Base-by-base conservation (phyloP, 2,329 filamentous ascomycete genomes). In the Orbilia blumenaviensis region DNA sequence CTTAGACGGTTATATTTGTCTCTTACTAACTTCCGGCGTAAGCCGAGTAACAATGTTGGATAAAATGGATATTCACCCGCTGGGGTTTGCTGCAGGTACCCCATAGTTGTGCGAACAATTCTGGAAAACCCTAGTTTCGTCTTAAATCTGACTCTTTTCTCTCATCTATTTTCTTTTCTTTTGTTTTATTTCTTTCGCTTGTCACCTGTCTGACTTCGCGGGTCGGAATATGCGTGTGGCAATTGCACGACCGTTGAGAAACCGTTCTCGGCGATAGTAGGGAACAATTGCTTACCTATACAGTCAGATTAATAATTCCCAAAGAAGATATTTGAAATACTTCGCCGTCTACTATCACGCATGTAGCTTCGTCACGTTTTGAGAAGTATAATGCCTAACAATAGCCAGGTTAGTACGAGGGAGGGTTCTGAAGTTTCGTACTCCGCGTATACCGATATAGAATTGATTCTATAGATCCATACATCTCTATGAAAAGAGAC, bases 191-290 rank as follows among this genome's bases (percentile, higher is more conserved):
- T 46, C 10, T 50, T 44, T 50, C 46, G 18, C 54, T 25, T 27
- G 8, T 42, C 44, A 29, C 29, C 23, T 66, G 62, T 56, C 64
- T 60, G 58, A 69, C 72, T 66, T 76, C 72, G 72, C 72, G 27
- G 38, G 72, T 76, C 72, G 72, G 72, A 76, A 76, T 60, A 76
- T 52, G 72, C 63, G 64, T 64, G 72, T 76, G 72, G 72, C 72
- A 68, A 76, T 61, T 63, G 50, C 21, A 56, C 56, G 41, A 54
- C 41, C 54, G 29, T 48, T 75, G 60, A 56, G 41, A 48, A 58
- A 64, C 25, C 34, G 36, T 58, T 58, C 58, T 64, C 46, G 23
- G 27, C 41, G 58, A 48, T 58, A 27, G 25, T 36, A 56, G 10
- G 46, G 56, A n/a, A 42, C 42, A 12, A 29, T 44, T 74, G 69